Percentiles rank a stretch among this genome's conserved stretches.
Conservation (phyloP, 75 land plant species). For the Larix kaempferi region DNA sequence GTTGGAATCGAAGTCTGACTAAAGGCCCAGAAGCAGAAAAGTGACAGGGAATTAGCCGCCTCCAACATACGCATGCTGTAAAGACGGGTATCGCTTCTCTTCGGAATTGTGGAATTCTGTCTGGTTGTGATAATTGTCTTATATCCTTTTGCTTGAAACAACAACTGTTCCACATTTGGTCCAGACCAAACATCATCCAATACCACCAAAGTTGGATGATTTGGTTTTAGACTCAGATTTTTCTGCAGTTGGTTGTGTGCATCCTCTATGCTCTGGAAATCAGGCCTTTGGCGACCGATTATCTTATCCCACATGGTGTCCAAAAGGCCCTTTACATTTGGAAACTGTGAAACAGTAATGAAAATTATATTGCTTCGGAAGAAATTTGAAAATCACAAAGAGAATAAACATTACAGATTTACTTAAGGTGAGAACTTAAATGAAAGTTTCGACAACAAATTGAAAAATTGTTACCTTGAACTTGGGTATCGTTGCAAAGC, state of each 20-base stretch:
- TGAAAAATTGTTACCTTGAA: not conserved
- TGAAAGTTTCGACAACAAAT: too few species aligned
- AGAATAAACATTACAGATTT: too few species aligned
- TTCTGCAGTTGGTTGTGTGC: not conserved
- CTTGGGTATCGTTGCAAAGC: slow-evolving; percentile 3
- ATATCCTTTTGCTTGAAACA: not conserved
- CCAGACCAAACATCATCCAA: not conserved
- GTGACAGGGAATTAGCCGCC: not conserved
- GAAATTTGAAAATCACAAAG: not conserved
- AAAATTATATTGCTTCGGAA: not conserved
- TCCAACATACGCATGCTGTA: not conserved
- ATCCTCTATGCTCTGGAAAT: not conserved
- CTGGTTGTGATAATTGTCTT: not conserved
- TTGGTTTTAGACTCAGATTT: not conserved
- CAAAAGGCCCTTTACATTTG: not conserved
- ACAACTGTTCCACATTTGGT: not conserved
- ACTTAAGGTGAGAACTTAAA: too few species aligned
- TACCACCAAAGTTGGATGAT: not conserved
- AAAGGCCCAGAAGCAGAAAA: not conserved
- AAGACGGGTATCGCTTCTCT: not conserved
- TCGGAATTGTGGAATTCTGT: not conserved
- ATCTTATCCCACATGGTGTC: not conserved
- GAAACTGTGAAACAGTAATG: not conserved
- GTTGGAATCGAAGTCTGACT: not conserved
- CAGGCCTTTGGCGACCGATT: not conserved